Evolutionary conservation across 495 filamentous ascomycete species (phyloP), one percentile per base, ranked within the genome.

Genomic region (Talaromyces adpressus): DNA sequence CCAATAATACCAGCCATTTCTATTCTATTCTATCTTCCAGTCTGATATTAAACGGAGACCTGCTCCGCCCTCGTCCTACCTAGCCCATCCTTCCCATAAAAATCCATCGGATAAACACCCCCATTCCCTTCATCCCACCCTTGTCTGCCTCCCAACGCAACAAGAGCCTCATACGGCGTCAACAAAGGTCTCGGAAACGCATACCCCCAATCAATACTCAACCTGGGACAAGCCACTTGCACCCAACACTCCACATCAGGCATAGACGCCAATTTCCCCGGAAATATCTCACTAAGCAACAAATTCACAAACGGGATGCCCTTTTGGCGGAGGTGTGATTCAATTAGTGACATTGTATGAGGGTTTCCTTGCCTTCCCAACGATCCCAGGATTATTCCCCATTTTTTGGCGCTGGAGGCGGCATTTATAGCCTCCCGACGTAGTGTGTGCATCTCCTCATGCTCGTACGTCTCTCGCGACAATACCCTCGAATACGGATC

Each of bases 131-230:
- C 78, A 11, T 84, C 82, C 93, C 93, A 97, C 59, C 86, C 87
- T 64, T 93, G 81, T 67, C 82, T 84, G 59, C 85, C 84, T 4
- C 88, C 91, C 52, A 98, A 74, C 36, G 91, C 94, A 59, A 98
- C 87, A 57, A 97, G 80, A 27, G 94, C 94, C 75, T 98, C 94
- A 66, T 98, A 97, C 12, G 94, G 93, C 54, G 92, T 98, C 70
- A 98, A 71, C 65, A 98, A 70, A 34, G 94, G 94, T 34, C 90
- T 79, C 4, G 89, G 81, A 73, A 98, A 98, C 14, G 95, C 94
- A 78, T 98, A 98, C 0, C 94, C 94, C 94, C 94, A 98, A 77
- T 98, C 94, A 64, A 98, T 98, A 72, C 92, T 96, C 69, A 98
- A 69, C 29, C 94, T 75, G 7, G 94, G 94, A 79, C 94, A 98